These are phyloP conservation scores for Filobasidium floriforme DNA, from an alignment of 768 basidiomycete genomes.

Conservation along the genomic window DNA sequence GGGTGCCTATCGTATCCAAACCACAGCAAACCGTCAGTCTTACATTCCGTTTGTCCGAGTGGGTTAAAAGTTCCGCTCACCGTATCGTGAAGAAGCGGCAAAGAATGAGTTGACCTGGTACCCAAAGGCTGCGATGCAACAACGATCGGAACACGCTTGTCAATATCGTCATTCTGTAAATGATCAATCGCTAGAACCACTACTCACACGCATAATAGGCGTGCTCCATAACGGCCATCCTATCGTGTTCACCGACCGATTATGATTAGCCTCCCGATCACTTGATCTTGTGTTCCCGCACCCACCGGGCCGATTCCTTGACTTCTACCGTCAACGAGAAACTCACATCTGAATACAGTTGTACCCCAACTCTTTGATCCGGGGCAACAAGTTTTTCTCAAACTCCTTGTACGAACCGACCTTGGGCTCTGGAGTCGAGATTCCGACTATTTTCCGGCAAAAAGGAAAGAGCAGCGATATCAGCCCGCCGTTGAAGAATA, in stretches of 20 bases:
- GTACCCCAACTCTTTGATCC: conserved; percentile 87
- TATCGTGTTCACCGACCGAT: conserved; percentile 5
- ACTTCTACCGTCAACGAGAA: too few species aligned
- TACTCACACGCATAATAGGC: conserved; percentile 88
- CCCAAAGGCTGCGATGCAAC: conserved; percentile 65
- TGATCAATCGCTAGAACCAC: not conserved
- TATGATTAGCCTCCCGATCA: not conserved
- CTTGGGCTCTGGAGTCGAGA: conserved; percentile 75
- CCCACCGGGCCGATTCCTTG: not conserved
- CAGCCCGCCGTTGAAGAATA: not conserved
- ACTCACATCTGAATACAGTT: conserved; percentile 78
- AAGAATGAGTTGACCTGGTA: conserved; percentile 98
- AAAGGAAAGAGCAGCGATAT: not conserved
- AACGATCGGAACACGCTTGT: conserved; percentile 10
- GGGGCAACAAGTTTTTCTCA: conserved; percentile 68
- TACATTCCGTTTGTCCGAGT: not conserved
- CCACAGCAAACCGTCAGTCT: not conserved
- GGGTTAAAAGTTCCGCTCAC: conserved; percentile 24
- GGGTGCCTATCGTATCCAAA: conserved; percentile 51
- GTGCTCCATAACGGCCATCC: conserved; percentile 96
- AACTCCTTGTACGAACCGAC: conserved; percentile 97
- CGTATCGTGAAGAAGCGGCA: conserved; percentile 91
- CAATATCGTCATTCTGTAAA: not conserved
- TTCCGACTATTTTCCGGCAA: conserved; percentile 58
- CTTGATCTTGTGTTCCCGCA: not conserved